Percentiles rank a stretch among this genome's conserved stretches.
phyloP scores from a whole-genome alignment of 345 rosid genomes.

The Streptanthus diversifolius region DNA sequence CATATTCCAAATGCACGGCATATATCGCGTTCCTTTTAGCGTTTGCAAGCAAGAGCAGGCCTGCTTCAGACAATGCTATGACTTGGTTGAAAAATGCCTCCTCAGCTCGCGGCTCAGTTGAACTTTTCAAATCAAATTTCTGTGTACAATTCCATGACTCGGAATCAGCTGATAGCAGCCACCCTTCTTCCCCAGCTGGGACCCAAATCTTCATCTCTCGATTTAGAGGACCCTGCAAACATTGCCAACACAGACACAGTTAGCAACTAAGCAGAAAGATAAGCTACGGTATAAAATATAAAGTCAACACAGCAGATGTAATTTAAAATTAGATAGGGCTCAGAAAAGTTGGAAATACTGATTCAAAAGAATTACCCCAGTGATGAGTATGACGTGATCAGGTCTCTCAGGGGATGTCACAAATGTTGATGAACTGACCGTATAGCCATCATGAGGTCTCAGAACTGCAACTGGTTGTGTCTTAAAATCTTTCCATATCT shows the following conservation, averaged over 20 bases:
- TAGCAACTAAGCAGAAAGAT: background rate
- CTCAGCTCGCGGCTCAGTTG: conserved; percentile 52
- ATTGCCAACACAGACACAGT: background rate
- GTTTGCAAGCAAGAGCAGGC: conserved; percentile 75
- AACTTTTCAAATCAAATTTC: conserved; percentile 68
- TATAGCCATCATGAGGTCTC: conserved; percentile 80
- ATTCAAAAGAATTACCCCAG: conserved; percentile 53
- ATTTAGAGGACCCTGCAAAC: conserved; percentile 70
- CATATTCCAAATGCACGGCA: conserved; percentile 77
- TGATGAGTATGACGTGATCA: conserved; percentile 75
- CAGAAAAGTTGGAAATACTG: background rate
- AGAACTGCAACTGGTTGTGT: conserved; percentile 57
- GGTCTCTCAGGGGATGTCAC: conserved; percentile 68
- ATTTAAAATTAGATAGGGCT: conserved; percentile 1
- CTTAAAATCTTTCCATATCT: conserved; percentile 89
- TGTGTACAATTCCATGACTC: conserved; percentile 79
- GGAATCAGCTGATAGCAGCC: conserved; percentile 61
- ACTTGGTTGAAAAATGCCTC: conserved; percentile 83
- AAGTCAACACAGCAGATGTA: background rate
- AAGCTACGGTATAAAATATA: background rate
- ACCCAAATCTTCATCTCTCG: conserved; percentile 79
- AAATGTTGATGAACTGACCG: conserved; percentile 69
- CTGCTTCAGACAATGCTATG: conserved; percentile 59
- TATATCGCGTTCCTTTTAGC: conserved; percentile 84
- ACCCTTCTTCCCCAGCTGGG: conserved; percentile 68